Evolutionary conservation across 192 early-diverging fungal genomes (phyloP).

Genomic region (Coemansia sp.): DNA sequence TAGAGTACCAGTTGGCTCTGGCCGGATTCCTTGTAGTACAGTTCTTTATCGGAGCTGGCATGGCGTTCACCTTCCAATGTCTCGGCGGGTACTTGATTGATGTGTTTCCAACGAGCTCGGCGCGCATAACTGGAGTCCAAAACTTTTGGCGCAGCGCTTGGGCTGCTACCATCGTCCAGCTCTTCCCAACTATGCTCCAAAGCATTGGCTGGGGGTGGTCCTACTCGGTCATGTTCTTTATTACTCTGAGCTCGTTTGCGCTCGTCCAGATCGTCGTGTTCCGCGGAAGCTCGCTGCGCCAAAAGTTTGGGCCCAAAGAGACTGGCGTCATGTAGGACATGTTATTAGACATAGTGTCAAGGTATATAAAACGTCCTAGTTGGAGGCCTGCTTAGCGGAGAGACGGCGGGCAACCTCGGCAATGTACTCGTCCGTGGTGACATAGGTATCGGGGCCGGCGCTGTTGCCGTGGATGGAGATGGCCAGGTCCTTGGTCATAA

Average conservation of each 20-base stretch:
- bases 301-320: constrained; percentile 23
- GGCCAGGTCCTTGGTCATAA: constrained; percentile 99
- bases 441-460: constrained; percentile 78
- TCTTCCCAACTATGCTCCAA: constrained; percentile 43
- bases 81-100: constrained; percentile 54
- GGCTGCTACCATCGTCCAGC: constrained; percentile 45
- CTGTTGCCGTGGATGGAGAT: constrained; percentile 88
- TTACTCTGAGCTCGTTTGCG: constrained; percentile 21
- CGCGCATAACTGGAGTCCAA: constrained; percentile 52
- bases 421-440: constrained; percentile 88
- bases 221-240: constrained; percentile 41
- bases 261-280: constrained; percentile 37
- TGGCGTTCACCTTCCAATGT: constrained; percentile 47
- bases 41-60: constrained; percentile 49
- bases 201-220: constrained; percentile 57
- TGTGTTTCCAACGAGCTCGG: constrained; percentile 44
- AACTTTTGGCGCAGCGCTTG: constrained; percentile 57
- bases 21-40: constrained; percentile 39
- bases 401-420: constrained; percentile 76
- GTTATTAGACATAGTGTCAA: not conserved
- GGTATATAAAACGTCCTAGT: not conserved
- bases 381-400: constrained; percentile 28
- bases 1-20: constrained; percentile 28
- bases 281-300: constrained; percentile 28
- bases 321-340: not conserved